Evolutionary conservation across 345 rosid genomes (phyloP).

Genomic region (Populus alba): DNA sequence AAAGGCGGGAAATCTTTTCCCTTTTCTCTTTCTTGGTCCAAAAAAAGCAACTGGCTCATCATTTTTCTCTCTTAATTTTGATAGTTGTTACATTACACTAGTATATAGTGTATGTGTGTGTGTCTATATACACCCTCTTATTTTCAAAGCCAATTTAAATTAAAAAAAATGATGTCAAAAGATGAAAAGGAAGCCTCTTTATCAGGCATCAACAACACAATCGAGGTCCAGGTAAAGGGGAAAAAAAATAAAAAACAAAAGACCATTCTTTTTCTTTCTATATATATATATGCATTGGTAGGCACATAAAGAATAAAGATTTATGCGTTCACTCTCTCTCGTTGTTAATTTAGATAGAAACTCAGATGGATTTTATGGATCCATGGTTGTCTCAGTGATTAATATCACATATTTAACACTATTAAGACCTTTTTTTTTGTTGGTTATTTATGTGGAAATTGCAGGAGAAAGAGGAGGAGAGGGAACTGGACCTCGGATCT

Average conservation of each 20-base stretch:
- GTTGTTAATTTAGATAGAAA: not conserved
- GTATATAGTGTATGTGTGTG: not conserved
- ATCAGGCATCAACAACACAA: not conserved
- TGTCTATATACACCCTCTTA: not conserved
- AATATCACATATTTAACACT: not conserved
- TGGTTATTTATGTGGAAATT: conserved; percentile 10
- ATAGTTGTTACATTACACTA: not conserved
- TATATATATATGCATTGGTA: not conserved
- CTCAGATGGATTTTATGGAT: not conserved
- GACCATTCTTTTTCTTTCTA: not conserved
- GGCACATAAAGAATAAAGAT: not conserved
- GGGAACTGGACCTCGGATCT: conserved; percentile 49
- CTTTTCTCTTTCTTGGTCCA: not conserved
- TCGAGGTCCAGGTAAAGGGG: not conserved
- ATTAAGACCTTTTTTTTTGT: not conserved
- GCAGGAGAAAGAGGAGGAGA: conserved; percentile 67
- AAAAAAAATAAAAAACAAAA: not conserved
- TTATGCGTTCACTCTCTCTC: not conserved
- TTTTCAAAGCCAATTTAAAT: not conserved
- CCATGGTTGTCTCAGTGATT: not conserved
- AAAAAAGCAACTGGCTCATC: not conserved
- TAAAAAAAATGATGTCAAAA: not conserved
- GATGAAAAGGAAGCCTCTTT: not conserved
- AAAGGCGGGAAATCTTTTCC: not conserved
- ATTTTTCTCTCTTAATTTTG: not conserved